Evolutionary conservation across 495 filamentous ascomycete genomes (phyloP).

Genomic region (Aspergillus hancockii): DNA sequence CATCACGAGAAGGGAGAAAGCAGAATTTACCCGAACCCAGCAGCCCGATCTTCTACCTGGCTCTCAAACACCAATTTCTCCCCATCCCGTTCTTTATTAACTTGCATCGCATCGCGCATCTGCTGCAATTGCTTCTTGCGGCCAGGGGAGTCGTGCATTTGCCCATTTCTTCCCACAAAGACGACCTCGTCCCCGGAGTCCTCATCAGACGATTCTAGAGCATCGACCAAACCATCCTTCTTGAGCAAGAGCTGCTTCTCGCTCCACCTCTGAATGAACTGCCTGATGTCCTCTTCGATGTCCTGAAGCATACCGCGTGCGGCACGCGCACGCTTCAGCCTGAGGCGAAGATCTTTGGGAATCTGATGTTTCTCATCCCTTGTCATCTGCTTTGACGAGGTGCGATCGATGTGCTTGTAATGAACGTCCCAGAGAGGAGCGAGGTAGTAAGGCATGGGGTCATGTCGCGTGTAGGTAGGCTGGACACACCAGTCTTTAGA

Average conservation of each 20-base stretch:
- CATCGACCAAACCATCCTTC: conserved; percentile 51
- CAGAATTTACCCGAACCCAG: conserved; percentile 74
- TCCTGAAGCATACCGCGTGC: conserved; percentile 66
- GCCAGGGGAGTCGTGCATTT: conserved; percentile 63
- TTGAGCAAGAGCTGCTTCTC: conserved; percentile 39
- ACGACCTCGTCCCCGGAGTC: conserved; percentile 87
- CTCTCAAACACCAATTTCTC: conserved; percentile 81
- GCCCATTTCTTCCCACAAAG: conserved; percentile 79
- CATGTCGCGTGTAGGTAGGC: conserved; percentile 73
- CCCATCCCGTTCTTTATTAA: conserved; percentile 50
- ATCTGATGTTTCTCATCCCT: conserved; percentile 46
- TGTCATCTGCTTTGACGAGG: conserved; percentile 40
- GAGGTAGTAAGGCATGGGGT: conserved; percentile 81
- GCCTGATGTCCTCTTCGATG: conserved; percentile 63
- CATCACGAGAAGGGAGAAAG: neutral
- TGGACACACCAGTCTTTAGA: conserved; percentile 77
- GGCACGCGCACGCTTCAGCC: conserved; percentile 68
- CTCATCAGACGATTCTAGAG: conserved; percentile 52
- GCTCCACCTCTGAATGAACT: conserved; percentile 63
- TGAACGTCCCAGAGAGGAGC: conserved; percentile 83
- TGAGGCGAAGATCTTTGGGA: conserved; percentile 55
- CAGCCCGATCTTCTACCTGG: conserved; percentile 68
- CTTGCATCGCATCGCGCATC: conserved; percentile 43
- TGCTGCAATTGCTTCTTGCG: conserved; percentile 33
- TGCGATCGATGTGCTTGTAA: conserved; percentile 47